Evolutionary conservation across 352 stramenopile species (phyloP), one percentile per base, ranked within the genome.

Genomic region (Saprolegnia parasitica): DNA sequence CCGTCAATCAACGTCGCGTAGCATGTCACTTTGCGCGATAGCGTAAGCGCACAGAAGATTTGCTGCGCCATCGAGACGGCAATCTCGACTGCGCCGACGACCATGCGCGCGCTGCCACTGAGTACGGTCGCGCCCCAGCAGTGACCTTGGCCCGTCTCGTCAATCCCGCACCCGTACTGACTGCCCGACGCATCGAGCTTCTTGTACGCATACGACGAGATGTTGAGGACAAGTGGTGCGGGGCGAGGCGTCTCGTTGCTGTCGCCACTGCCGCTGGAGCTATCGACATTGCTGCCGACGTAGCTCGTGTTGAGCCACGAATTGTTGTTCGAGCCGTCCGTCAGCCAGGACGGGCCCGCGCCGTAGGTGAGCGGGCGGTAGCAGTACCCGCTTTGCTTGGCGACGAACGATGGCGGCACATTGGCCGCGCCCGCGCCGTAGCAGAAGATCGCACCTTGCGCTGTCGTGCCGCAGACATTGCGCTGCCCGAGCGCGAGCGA

Each of bases 51-150:
- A 18, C 54, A 61, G 4, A 61, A 23, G 21, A 61, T 21, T 15
- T 61, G 21, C 21, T 61, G 32, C 23, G 16, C 23, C 23, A 61
- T 21, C 21, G 54, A 61, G 23, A 24, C 26, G 1, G 54, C 32
- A 16, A 61, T 42, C 9, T 61, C 54, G 11, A 61, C 54, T 4
- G 54, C 54, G 23, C 32, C 32, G 6, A 23, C 42, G 23, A 61
- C 18, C 54, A 23, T 18, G 5, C 13, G 32, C 26, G 54, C 54
- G 26, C 13, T n/a, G 21, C 54, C 54, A 5, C 54, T 35, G 6
- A 61, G 20, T 6, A 40, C 32, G 54, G 54, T 61, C 26, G 54
- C 6, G 23, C 54, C 54, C 54, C 54, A 61, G 26, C 54, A 61
- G 21, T 40, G 13, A 5, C 21, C 54, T 42, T 42, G 54, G 23